These are phyloP conservation scores for Coniochaeta sp. DNA, from an alignment of 2,329 filamentous ascomycete species.

Conservation along the genomic window DNA sequence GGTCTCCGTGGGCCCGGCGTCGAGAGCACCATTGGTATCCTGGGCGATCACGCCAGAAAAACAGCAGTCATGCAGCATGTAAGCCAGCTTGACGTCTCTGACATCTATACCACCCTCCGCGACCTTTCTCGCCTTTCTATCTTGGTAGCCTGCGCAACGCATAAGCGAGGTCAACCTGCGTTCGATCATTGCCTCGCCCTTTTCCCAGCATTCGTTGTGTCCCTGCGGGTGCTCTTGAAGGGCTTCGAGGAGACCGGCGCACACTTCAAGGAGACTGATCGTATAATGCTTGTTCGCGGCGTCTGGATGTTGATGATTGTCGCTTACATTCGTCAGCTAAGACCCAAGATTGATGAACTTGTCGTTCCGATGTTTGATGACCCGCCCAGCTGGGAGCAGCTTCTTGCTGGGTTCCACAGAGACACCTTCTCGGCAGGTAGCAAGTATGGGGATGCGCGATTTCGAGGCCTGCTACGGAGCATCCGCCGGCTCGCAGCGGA, in stretches of 20 bases:
- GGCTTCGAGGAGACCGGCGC: conserved; percentile 1
- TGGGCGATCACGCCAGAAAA: neutral
- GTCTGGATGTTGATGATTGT: conserved; percentile 16
- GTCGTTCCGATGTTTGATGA: neutral
- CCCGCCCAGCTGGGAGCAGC: conserved; percentile 6
- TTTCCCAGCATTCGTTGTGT: conserved; percentile 13
- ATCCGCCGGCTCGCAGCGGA: conserved; percentile 8
- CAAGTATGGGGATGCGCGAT: conserved; percentile 2
- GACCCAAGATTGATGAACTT: conserved; percentile 13
- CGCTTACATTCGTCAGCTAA: conserved; percentile 18
- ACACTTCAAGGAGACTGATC: conserved; percentile 4
- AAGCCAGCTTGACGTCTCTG: conserved; percentile 12
- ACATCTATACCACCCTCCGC: conserved; percentile 7
- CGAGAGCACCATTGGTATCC: neutral
- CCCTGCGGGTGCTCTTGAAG: conserved; percentile 10
- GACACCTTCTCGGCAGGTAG: neutral
- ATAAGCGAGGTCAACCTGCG: conserved; percentile 12
- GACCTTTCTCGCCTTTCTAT: conserved; percentile 13
- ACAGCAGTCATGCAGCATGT: conserved; percentile 12
- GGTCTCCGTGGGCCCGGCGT: conserved; percentile 3
- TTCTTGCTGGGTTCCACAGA: conserved; percentile 4
- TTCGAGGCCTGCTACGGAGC: conserved; percentile 10
- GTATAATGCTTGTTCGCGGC: conserved; percentile 10
- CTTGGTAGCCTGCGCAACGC: conserved; percentile 12
- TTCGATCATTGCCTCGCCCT: conserved; percentile 16